Evolutionary conservation across 345 rosid species (phyloP).

Genomic region (Erucastrum elatum): DNA sequence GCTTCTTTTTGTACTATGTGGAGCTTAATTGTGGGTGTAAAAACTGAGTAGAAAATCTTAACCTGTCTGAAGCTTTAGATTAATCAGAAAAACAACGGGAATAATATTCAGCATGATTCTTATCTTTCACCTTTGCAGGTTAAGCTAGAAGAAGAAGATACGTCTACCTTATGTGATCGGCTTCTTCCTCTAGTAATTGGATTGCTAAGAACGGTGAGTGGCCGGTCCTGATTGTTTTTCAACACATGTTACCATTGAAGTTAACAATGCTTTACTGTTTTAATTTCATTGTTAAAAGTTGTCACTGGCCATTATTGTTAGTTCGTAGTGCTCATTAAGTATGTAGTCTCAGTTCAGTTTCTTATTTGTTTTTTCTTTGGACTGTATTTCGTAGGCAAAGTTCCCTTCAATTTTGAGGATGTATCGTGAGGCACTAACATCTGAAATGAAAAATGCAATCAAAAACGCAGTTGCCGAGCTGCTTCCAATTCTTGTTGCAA

Average conservation of each 20-base stretch:
- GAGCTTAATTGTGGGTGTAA: conserved; percentile 18
- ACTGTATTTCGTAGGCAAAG: conserved; percentile 63
- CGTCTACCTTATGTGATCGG: conserved; percentile 60
- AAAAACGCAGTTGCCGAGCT: conserved; percentile 92
- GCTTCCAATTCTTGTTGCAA: conserved; percentile 75
- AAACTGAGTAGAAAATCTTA: conserved; percentile 2
- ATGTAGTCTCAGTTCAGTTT: conserved; percentile 14
- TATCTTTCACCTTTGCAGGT: conserved; percentile 46
- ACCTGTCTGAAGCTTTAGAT: conserved; percentile 18
- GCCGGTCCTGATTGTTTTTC: conserved; percentile 4
- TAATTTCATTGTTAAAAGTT: background rate
- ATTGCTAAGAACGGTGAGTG: conserved; percentile 81
- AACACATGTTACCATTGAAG: background rate
- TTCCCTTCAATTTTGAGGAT: conserved; percentile 85
- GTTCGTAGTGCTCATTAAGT: background rate
- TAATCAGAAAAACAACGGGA: background rate
- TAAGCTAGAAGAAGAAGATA: conserved; percentile 66
- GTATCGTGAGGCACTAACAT: conserved; percentile 86
- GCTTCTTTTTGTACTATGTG: conserved; percentile 7
- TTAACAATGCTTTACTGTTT: conserved; percentile 19
- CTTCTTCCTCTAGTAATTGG: conserved; percentile 80
- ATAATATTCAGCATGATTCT: conserved; percentile 1
- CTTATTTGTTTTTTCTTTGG: conserved; percentile 25
- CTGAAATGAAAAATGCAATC: conserved; percentile 91
- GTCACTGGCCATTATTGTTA: conserved; percentile 8